Base-by-base conservation (phyloP, 176 grass and related monocot genomes). In the Musa acuminata region DNA sequence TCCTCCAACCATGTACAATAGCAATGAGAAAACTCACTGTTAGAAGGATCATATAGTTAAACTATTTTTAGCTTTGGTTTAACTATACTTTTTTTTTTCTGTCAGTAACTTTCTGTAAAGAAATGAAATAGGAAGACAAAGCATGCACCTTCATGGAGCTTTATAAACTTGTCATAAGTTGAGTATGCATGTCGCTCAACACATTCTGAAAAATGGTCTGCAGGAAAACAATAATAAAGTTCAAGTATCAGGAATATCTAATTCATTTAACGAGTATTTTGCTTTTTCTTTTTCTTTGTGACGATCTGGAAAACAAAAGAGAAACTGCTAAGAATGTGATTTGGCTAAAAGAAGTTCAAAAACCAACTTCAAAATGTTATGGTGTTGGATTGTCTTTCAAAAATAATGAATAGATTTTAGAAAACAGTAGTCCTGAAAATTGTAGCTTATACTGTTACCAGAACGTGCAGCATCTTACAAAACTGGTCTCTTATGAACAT, bases 171-270 rank as follows among this genome's bases (percentile, higher is more conserved):
- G 73, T 99, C 90, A 84, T 99, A 99, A 16, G 95, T 99, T 78
- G 90, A 99, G 55, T 84, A 99, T 16, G 95, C 95, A 77, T 99
- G 95, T 72, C 80, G 89, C 82, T 99, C 95, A 58, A 99, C 95
- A 74, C 95, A 99, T 86, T 99, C 95, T 76, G 90, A 94, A 72
- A 99, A 94, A 64, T 99, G 95, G 78, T 99, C 90, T 94, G 90
- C n/a, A 80, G 22, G 73, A 62, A 84, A 89, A 55, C 20, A 21
- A 43, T 50, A 13, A n/a, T n/a, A 20, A 20, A 26, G 13, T 9
- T 49, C 8, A 69, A 69, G 16, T 69, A 8, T 17, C 13, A 50
- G 13, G 13, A 69, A 1, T n/a, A 69, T 69, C 4, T 17, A 69
- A n/a, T 14, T 20, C 2, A 49, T 1, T 43, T 19, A n/a, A 11